Conservation (phyloP, 23 red algal genomes). For the Chondrus crispus region DNA sequence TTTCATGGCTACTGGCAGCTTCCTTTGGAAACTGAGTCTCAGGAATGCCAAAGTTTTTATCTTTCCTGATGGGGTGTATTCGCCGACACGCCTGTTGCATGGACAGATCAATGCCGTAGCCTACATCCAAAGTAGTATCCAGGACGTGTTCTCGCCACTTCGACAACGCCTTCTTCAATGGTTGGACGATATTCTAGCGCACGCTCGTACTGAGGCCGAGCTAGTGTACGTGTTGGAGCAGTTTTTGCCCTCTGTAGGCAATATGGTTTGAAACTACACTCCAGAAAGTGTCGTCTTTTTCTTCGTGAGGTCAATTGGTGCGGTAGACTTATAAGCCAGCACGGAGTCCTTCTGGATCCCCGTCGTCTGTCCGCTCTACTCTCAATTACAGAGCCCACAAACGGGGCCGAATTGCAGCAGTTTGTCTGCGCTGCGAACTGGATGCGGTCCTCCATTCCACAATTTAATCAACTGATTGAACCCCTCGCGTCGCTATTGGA, state of each 20-base stretch:
- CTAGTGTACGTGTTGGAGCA: not conserved
- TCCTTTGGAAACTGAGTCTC: not conserved
- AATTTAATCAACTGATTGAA: not conserved
- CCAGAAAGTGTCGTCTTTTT: conserved; percentile 13
- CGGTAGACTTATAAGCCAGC: not conserved
- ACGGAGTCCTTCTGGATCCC: not conserved
- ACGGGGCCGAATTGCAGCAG: not conserved
- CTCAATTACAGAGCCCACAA: not conserved
- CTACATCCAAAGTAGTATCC: not conserved
- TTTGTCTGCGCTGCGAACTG: not conserved
- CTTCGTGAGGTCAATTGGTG: not conserved
- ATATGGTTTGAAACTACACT: not conserved
- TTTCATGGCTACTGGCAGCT: conserved; percentile 41
- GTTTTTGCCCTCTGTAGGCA: not conserved
- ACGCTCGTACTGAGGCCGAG: not conserved
- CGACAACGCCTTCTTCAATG: not conserved
- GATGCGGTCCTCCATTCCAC: not conserved
- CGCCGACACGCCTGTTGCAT: conserved; percentile 14
- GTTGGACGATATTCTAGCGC: not conserved
- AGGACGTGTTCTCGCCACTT: not conserved
- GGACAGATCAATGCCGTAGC: not conserved
- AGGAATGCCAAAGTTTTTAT: conserved; percentile 9
- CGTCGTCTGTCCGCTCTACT: not conserved
- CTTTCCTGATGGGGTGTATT: not conserved
- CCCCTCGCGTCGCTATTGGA: not conserved